These are phyloP conservation scores for Tricholoma sp. DNA, from an alignment of 768 basidiomycete genomes.

Conservation along the genomic window DNA sequence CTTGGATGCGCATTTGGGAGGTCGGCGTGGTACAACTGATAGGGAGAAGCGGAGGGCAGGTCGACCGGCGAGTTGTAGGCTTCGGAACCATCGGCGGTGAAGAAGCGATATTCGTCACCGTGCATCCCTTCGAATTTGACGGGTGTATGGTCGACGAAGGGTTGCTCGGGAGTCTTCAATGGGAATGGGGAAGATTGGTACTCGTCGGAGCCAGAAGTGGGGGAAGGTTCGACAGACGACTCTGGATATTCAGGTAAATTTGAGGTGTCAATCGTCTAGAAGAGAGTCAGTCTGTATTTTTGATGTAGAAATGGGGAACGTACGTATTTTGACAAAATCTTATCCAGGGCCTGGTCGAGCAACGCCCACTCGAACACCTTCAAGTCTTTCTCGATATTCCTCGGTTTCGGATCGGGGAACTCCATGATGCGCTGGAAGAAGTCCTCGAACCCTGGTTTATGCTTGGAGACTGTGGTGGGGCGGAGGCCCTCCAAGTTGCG, in stretches of 20 bases:
- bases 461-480: constrained; percentile 88
- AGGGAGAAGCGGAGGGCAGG: constrained; percentile 6
- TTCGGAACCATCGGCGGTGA: constrained; percentile 21
- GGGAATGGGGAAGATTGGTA: constrained; percentile 11
- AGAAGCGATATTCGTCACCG: constrained; percentile 20
- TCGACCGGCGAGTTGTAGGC: constrained; percentile 31
- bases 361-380: constrained; percentile 78
- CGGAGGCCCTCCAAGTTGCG: constrained; percentile 91
- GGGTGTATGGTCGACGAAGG: constrained; percentile 11
- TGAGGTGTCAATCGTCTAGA: constrained; percentile 46
- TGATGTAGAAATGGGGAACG: constrained; percentile 21
- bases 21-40: constrained; percentile 9
- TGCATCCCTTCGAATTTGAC: constrained; percentile 23
- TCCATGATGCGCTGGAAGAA: constrained; percentile 97
- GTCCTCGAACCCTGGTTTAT: constrained; percentile 69
- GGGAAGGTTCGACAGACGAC: constrained; percentile 28
- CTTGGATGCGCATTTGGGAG: constrained; percentile 14
- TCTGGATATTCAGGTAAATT: constrained; percentile 27
- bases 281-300: neutral
- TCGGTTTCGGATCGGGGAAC: constrained; percentile 88
- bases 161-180: constrained; percentile 11
- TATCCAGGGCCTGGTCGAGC: constrained; percentile 68
- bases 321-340: constrained; percentile 83
- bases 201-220: constrained; percentile 19
- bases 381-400: constrained; percentile 97